Conservation (phyloP, 1,284 basidiomycete species). For the Ustilago curta region DNA sequence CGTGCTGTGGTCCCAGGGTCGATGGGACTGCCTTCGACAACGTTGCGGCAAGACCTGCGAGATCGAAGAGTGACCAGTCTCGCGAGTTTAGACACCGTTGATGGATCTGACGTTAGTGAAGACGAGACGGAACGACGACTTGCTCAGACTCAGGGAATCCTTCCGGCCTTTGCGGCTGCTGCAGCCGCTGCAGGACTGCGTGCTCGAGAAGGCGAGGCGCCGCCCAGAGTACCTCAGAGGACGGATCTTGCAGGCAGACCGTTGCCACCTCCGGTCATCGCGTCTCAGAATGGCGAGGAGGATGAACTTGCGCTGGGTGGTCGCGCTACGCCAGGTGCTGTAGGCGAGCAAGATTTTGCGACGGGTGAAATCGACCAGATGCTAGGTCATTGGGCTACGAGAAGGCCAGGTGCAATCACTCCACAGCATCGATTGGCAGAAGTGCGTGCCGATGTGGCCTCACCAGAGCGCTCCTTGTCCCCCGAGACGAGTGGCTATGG, state of each 20-base stretch:
- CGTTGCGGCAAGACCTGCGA: constrained; percentile 43
- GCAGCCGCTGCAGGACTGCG: constrained; percentile 37
- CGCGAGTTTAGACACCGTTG: constrained; percentile 55
- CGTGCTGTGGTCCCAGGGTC: constrained; percentile 40
- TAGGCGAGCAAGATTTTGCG: constrained; percentile 53
- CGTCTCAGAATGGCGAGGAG: constrained; percentile 49
- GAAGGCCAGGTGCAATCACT: constrained; percentile 25
- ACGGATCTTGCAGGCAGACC: constrained; percentile 59
- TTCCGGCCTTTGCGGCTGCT: constrained; percentile 40
- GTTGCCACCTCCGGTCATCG: constrained; percentile 65
- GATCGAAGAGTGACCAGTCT: constrained; percentile 56
- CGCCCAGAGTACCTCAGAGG: constrained; percentile 46
- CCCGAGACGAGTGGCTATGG: constrained; percentile 24
- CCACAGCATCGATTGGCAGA: constrained; percentile 42
- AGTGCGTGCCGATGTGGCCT: constrained; percentile 34
- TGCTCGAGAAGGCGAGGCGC: constrained; percentile 27
- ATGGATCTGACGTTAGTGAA: constrained; percentile 58
- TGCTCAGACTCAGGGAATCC: constrained; percentile 41
- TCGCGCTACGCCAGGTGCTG: constrained; percentile 46
- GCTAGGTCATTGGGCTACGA: constrained; percentile 51
- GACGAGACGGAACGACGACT: constrained; percentile 56
- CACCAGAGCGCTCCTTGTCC: constrained; percentile 42
- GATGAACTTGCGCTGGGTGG: constrained; percentile 54
- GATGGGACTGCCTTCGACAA: constrained; percentile 44
- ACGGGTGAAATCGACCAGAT: constrained; percentile 63